These are phyloP conservation scores for Hypoxylon sp. DNA, from an alignment of 2,329 filamentous ascomycete genomes.

Conservation along the genomic window DNA sequence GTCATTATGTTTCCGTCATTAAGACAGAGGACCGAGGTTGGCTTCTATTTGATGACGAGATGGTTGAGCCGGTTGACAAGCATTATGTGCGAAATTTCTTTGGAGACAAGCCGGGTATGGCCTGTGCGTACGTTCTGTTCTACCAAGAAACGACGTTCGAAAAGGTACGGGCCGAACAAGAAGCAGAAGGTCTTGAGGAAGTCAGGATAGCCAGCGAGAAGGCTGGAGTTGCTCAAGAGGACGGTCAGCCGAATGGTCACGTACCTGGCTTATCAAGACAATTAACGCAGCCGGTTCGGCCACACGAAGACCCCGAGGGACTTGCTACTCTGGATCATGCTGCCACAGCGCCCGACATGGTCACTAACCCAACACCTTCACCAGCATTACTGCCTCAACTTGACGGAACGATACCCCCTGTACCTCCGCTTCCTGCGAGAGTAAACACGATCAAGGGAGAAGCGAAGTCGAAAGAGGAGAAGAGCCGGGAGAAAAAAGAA, in stretches of 20 bases:
- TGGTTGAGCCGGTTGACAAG: conserved; percentile 98
- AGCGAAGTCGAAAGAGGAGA: conserved; percentile 71
- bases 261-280: conserved; percentile 64
- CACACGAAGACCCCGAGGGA: conserved; percentile 64
- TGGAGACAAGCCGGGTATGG: conserved; percentile 89
- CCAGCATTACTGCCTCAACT: conserved; percentile 53
- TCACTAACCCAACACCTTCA: conserved; percentile 48
- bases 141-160: conserved; percentile 91
- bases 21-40: conserved; percentile 97
- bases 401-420: conserved; percentile 42
- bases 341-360: conserved; percentile 70
- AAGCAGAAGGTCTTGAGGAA: conserved; percentile 80
- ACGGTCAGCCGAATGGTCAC: conserved; percentile 63
- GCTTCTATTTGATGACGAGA: conserved; percentile 97
- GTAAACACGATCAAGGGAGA: conserved; percentile 52
- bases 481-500: conserved; percentile 79
- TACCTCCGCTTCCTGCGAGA: conserved; percentile 42
- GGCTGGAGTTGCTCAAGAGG: conserved; percentile 68
- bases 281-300: conserved; percentile 64
- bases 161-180: conserved; percentile 81
- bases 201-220: conserved; percentile 70
- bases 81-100: conserved; percentile 98
- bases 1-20: conserved; percentile 97
- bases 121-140: conserved; percentile 96
- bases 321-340: conserved; percentile 76